These are phyloP conservation scores for Xerocomellus chrysenteron DNA, from an alignment of 768 basidiomycete species.

Conservation along the genomic window DNA sequence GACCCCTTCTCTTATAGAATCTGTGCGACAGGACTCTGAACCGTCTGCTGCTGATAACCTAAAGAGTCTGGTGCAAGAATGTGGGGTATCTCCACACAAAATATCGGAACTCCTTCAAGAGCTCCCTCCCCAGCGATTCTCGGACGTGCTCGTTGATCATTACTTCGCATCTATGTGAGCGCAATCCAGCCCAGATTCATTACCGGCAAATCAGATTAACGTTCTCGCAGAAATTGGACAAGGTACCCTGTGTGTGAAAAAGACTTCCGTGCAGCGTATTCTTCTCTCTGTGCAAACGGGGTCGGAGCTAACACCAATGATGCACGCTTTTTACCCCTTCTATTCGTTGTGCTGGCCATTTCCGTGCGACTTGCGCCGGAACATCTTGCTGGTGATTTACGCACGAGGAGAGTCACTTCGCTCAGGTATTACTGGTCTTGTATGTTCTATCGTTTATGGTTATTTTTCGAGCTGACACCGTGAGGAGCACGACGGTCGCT, in stretches of 20 bases:
- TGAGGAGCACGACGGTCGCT: slow-evolving; percentile 76
- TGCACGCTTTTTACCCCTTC: slow-evolving; percentile 83
- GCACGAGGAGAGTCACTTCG: slow-evolving; percentile 73
- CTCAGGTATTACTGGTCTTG: slow-evolving; percentile 95
- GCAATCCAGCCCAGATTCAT: neutral
- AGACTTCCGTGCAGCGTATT: slow-evolving; percentile 73
- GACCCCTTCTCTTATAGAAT: slow-evolving; percentile 37
- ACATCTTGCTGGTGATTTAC: slow-evolving; percentile 75
- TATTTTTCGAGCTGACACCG: slow-evolving; percentile 19
- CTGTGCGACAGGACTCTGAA: slow-evolving; percentile 43
- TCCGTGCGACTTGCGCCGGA: slow-evolving; percentile 85
- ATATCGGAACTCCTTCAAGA: slow-evolving; percentile 88
- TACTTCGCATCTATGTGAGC: slow-evolving; percentile 75
- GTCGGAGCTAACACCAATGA: slow-evolving; percentile 68
- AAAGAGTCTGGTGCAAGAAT: slow-evolving; percentile 85
- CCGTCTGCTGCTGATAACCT: slow-evolving; percentile 75
- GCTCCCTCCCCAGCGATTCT: slow-evolving; percentile 73
- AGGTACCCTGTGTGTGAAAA: slow-evolving; percentile 88
- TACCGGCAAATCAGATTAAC: neutral
- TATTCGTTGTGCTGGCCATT: slow-evolving; percentile 91
- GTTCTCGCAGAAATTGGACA: slow-evolving; percentile 75
- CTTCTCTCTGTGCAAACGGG: slow-evolving; percentile 61
- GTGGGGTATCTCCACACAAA: slow-evolving; percentile 88
- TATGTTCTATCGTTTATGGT: slow-evolving; percentile 42
- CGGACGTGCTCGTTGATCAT: slow-evolving; percentile 78